phyloP scores from a whole-genome alignment of 768 basidiomycete genomes.

The Suillus tomentosus region DNA sequence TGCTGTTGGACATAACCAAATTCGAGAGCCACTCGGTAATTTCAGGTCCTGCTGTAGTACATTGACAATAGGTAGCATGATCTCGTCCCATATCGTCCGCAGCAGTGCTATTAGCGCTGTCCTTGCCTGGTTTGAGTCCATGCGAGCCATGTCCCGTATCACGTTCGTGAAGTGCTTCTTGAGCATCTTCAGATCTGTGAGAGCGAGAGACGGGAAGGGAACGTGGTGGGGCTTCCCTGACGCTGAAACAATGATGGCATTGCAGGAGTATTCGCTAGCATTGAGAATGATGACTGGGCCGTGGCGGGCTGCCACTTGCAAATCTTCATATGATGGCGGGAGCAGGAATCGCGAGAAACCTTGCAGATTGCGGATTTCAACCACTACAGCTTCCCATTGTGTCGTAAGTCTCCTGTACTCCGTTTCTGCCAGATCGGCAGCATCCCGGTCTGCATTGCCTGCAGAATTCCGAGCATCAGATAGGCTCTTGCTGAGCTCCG shows the following conservation, averaged over 20 bases:
- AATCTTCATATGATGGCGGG: slow-evolving; percentile 16
- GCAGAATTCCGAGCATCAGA: not conserved
- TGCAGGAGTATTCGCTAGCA: slow-evolving; percentile 16
- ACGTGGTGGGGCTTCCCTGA: not conserved
- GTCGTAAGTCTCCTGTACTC: slow-evolving; percentile 14
- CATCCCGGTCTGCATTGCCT: not conserved
- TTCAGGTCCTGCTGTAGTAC: slow-evolving; percentile 9
- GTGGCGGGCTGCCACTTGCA: slow-evolving; percentile 16
- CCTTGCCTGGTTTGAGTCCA: not conserved
- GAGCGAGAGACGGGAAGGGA: not conserved
- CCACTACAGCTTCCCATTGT: slow-evolving; percentile 8
- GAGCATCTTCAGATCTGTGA: not conserved
- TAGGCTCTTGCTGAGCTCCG: slow-evolving; percentile 10
- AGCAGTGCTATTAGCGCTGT: not conserved
- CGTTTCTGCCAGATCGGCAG: slow-evolving; percentile 5
- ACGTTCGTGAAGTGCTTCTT: not conserved
- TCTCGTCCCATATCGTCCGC: not conserved
- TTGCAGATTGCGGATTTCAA: slow-evolving; percentile 15
- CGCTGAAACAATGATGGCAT: slow-evolving; percentile 17
- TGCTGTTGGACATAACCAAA: slow-evolving; percentile 21
- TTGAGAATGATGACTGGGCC: slow-evolving; percentile 25
- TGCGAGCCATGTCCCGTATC: not conserved
- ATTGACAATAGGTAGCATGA: slow-evolving; percentile 14
- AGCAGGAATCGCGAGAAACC: slow-evolving; percentile 22
- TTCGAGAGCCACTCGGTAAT: slow-evolving; percentile 6